A percentile compares a stretch with the other conserved stretches of the same genome.
Evolutionary conservation across 805 yeast genomes (phyloP).

Genomic region (Saturnispora sekii): DNA sequence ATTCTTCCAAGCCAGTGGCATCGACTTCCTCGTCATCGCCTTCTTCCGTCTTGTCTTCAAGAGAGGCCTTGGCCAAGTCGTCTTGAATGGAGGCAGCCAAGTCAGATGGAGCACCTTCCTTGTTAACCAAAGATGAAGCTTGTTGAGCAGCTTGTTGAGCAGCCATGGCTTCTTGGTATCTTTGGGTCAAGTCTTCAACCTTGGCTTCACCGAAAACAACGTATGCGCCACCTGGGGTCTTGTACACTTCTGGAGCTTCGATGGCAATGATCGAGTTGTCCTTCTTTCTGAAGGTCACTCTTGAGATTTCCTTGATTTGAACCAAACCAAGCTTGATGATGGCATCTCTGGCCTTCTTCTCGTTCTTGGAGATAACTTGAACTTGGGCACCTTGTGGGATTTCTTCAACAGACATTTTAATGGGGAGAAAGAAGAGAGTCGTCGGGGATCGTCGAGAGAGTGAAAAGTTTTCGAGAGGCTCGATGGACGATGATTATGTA

Average conservation of each 20-base stretch:
- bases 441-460: not conserved
- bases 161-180: constrained; percentile 76
- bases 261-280: constrained; percentile 87
- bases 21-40: constrained; percentile 65
- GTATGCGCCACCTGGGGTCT: constrained; percentile 86
- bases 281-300: constrained; percentile 93
- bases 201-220: constrained; percentile 97
- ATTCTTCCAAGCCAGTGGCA: constrained; percentile 71
- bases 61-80: constrained; percentile 59
- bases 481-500: not conserved
- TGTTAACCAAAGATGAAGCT: constrained; percentile 31
- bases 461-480: constrained; percentile 2
- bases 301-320: constrained; percentile 82
- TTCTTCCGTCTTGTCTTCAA: constrained; percentile 30
- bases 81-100: constrained; percentile 52
- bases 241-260: constrained; percentile 92
- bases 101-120: constrained; percentile 40
- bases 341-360: constrained; percentile 89
- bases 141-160: constrained; percentile 56
- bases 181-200: constrained; percentile 86
- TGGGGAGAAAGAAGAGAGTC: not conserved
- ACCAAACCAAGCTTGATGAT: constrained; percentile 83
- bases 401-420: constrained; percentile 26
- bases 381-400: constrained; percentile 81
- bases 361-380: constrained; percentile 76